Conservation (phyloP, 2,329 filamentous ascomycete species). For the Xylaria sp. region DNA sequence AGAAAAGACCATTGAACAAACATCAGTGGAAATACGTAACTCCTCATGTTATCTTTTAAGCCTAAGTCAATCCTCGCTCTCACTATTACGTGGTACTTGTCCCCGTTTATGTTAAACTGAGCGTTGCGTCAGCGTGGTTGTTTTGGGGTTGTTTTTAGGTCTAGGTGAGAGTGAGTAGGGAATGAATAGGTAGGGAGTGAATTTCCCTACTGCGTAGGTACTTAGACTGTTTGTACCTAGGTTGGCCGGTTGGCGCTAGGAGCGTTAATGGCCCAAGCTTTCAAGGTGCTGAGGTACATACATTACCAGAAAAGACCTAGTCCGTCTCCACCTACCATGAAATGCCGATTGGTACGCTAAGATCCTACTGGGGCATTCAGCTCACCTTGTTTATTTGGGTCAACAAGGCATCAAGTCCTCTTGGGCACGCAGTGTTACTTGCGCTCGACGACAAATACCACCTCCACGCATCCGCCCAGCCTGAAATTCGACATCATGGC, state of each 20-base stretch:
- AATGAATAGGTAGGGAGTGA: too few species aligned
- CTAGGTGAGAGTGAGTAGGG: too few species aligned
- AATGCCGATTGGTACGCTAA: slow-evolving; percentile 31
- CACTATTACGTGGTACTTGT: too few species aligned
- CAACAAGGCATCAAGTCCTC: slow-evolving; percentile 24
- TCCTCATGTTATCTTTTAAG: too few species aligned
- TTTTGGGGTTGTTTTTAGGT: too few species aligned
- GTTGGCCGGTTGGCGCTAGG: slow-evolving; percentile 1
- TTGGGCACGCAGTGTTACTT: not conserved
- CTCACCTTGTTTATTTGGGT: slow-evolving; percentile 26
- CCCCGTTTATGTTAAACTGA: too few species aligned
- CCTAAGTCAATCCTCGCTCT: too few species aligned
- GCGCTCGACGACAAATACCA: not conserved
- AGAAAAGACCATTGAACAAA: too few species aligned
- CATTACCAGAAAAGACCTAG: not conserved
- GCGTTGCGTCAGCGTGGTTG: too few species aligned
- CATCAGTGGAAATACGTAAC: too few species aligned
- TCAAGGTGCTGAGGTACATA: slow-evolving; percentile 1
- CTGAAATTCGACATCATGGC: slow-evolving; percentile 58
- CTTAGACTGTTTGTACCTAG: too few species aligned
- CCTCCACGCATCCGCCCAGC: not conserved
- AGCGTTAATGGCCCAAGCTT: slow-evolving; percentile 32
- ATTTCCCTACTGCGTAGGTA: too few species aligned
- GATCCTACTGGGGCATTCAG: slow-evolving; percentile 28
- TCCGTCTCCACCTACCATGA: not conserved